Evolutionary conservation across 345 rosid species (phyloP).

Genomic region (Hibiscus tridactylites): DNA sequence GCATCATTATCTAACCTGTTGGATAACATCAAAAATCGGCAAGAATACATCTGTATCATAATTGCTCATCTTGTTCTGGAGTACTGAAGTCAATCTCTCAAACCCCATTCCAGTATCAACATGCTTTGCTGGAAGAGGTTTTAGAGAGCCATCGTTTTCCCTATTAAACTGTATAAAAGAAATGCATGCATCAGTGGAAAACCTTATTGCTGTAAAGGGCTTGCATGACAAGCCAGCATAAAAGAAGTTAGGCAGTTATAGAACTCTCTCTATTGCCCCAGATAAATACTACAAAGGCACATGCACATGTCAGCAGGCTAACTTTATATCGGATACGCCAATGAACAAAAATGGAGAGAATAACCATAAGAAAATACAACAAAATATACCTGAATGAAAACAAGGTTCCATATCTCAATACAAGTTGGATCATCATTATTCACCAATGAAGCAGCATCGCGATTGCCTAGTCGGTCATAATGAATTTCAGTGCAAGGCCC

Average conservation of each 20-base stretch:
- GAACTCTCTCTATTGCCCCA: neutral
- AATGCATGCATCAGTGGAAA: neutral
- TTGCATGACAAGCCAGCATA: neutral
- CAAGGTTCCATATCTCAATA: slow-evolving; percentile 97
- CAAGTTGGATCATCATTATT: slow-evolving; percentile 97
- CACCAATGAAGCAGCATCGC: slow-evolving; percentile 75
- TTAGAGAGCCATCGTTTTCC: slow-evolving; percentile 81
- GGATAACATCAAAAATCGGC: slow-evolving; percentile 89
- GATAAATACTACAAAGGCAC: neutral
- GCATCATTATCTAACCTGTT: slow-evolving; percentile 41
- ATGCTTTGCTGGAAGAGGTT: slow-evolving; percentile 91
- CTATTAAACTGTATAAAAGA: slow-evolving; percentile 61
- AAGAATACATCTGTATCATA: slow-evolving; percentile 94
- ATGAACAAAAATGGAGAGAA: neutral
- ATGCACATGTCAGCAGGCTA: neutral
- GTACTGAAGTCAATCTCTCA: slow-evolving; percentile 85
- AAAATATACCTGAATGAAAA: slow-evolving; percentile 78
- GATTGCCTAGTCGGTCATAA: slow-evolving; percentile 81
- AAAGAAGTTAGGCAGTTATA: neutral
- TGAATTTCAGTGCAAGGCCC: slow-evolving; percentile 99
- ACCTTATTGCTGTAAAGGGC: neutral
- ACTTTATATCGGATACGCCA: neutral
- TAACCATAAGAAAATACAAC: neutral
- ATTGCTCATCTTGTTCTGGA: slow-evolving; percentile 97
- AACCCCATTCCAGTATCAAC: slow-evolving; percentile 99